Percentiles rank a stretch among this genome's conserved stretches.
phyloP scores from a whole-genome alignment of 768 basidiomycete genomes.

The Lactarius psammicola region DNA sequence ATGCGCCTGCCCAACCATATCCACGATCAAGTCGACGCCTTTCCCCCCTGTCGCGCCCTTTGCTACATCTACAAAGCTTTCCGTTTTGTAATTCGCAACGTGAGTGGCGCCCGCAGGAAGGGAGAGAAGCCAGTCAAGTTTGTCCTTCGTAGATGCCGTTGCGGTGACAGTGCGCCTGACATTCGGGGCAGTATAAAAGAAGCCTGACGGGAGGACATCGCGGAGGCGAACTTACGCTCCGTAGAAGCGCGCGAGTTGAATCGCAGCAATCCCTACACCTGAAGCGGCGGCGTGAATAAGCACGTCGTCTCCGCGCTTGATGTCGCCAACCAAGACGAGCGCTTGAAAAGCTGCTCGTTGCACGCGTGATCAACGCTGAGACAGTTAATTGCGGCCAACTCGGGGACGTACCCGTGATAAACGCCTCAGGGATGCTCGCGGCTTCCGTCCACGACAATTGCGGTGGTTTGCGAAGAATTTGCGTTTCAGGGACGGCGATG shows the following conservation, averaged over 20 bases:
- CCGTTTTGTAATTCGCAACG: slow-evolving; percentile 79
- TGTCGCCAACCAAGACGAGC: slow-evolving; percentile 61
- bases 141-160: slow-evolving; percentile 82
- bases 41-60: slow-evolving; percentile 63
- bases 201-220: slow-evolving; percentile 13
- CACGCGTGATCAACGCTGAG: background rate
- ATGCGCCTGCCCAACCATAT: slow-evolving; percentile 77
- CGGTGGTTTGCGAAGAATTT: slow-evolving; percentile 71
- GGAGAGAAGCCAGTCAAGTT: slow-evolving; percentile 71
- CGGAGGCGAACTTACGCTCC: slow-evolving; percentile 57
- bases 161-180: slow-evolving; percentile 68
- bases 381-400: background rate
- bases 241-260: slow-evolving; percentile 74
- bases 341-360: slow-evolving; percentile 54
- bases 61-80: slow-evolving; percentile 75
- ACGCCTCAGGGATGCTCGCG: slow-evolving; percentile 85
- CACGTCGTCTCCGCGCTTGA: slow-evolving; percentile 70
- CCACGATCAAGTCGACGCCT: slow-evolving; percentile 82
- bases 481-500: slow-evolving; percentile 61
- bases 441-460: slow-evolving; percentile 80
- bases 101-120: slow-evolving; percentile 71
- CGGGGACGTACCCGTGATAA: slow-evolving; percentile 64
- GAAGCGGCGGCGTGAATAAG: slow-evolving; percentile 91
- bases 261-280: slow-evolving; percentile 85
- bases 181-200: background rate